These are phyloP conservation scores for Abrus precatorius DNA, from an alignment of 306 rosid genomes.

Conservation along the genomic window DNA sequence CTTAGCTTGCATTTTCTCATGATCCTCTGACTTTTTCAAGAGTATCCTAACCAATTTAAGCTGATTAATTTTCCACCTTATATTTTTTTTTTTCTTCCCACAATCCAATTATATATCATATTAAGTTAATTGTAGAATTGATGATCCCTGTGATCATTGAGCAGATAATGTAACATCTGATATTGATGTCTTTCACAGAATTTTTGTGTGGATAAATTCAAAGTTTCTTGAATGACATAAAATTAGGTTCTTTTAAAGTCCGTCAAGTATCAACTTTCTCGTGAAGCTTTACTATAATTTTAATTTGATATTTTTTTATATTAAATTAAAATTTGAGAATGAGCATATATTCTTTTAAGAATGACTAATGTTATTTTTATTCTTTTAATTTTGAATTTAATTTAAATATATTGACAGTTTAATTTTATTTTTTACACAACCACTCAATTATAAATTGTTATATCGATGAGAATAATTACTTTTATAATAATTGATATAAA, in stretches of 20 bases:
- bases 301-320: no score
- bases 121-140: slow-evolving; percentile 8
- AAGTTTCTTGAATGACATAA: not conserved
- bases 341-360: no score
- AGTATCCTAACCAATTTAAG: slow-evolving; percentile 3
- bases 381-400: no score
- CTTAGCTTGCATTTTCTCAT: slow-evolving; percentile 39
- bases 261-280: not conserved
- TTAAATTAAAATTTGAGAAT: no score
- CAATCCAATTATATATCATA: slow-evolving; percentile 1
- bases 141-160: not conserved
- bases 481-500: no score
- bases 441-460: no score
- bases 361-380: no score
- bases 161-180: not conserved
- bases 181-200: not conserved
- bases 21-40: slow-evolving; percentile 54
- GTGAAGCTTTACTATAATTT: no score
- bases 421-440: no score
- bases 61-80: slow-evolving; percentile 21
- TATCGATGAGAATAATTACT: no score
- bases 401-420: no score
- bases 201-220: not conserved
- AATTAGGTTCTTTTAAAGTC: not conserved
- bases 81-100: not conserved